Percentiles rank a stretch among this genome's conserved stretches.
These are phyloP conservation scores for Termitomyces bulborhizus DNA, from an alignment of 768 basidiomycete genomes.

Conservation along the genomic window DNA sequence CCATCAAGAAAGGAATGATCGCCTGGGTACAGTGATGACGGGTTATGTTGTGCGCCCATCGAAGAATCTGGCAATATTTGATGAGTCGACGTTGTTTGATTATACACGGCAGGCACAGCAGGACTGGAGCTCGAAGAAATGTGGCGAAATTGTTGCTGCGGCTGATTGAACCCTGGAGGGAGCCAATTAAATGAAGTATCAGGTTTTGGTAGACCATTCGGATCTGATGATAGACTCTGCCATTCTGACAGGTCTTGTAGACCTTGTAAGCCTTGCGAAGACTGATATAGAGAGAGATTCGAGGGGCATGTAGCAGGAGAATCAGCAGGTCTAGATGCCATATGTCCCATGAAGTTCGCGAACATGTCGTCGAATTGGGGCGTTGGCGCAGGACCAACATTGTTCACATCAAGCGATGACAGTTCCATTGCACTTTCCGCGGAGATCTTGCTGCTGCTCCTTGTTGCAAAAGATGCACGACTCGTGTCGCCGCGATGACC, in stretches of 20 bases:
- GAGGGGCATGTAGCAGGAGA: not conserved
- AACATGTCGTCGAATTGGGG: not conserved
- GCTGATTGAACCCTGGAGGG: not conserved
- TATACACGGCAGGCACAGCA: not conserved
- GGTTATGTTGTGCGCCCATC: not conserved
- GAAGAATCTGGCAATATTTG: not conserved
- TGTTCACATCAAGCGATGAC: not conserved
- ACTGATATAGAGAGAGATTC: not conserved
- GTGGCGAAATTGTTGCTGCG: not conserved
- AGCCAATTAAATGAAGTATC: conserved; percentile 17
- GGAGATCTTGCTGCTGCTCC: not conserved
- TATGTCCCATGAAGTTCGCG: not conserved
- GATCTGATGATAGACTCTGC: conserved; percentile 2
- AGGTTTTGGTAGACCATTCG: conserved; percentile 11
- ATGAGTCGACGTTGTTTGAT: not conserved
- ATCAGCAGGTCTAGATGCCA: conserved; percentile 12
- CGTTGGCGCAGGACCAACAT: not conserved
- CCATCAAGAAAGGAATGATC: not conserved
- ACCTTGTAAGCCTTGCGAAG: not conserved
- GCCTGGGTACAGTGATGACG: not conserved
- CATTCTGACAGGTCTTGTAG: conserved; percentile 3
- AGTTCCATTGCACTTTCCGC: not conserved
- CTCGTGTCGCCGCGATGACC: not conserved
- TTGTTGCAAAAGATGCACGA: not conserved
- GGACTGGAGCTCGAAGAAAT: not conserved